phyloP scores from a whole-genome alignment of 2,329 filamentous ascomycete genomes.

The Paecilomyces variotii region DNA sequence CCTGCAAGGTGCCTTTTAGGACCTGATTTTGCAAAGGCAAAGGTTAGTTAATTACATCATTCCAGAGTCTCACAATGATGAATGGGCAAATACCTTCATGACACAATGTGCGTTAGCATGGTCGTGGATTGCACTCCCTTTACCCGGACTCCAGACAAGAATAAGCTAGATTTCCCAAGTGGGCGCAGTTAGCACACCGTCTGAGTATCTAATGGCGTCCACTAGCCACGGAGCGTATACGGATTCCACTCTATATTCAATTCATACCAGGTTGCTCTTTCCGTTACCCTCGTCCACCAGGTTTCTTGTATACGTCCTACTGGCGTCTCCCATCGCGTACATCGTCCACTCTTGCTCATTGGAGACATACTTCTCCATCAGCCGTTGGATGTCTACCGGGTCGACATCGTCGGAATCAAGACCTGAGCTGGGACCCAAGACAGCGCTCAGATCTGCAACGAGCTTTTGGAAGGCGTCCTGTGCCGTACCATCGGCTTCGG shows the following conservation, averaged over 20 bases:
- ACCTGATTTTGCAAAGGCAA: slow-evolving; percentile 40
- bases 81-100: slow-evolving; percentile 55
- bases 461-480: slow-evolving; percentile 55
- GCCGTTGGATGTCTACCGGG: slow-evolving; percentile 57
- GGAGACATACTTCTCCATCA: slow-evolving; percentile 71
- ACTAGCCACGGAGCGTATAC: neutral
- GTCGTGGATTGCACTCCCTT: slow-evolving; percentile 79
- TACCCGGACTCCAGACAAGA: slow-evolving; percentile 81
- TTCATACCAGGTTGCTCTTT: slow-evolving; percentile 61
- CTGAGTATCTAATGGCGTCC: neutral
- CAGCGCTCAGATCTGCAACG: slow-evolving; percentile 63
- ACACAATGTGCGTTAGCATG: slow-evolving; percentile 83
- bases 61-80: neutral
- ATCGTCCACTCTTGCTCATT: slow-evolving; percentile 61
- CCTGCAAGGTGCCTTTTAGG: slow-evolving; percentile 67
- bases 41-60: neutral
- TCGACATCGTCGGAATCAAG: slow-evolving; percentile 76
- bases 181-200: neutral
- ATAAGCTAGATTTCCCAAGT: slow-evolving; percentile 54
- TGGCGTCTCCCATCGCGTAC: slow-evolving; percentile 66
- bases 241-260: neutral
- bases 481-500: slow-evolving; percentile 8
- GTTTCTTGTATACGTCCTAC: slow-evolving; percentile 73
- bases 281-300: slow-evolving; percentile 85
- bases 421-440: slow-evolving; percentile 72